A percentile compares a stretch with the other conserved stretches of the same genome.
phyloP scores from a whole-genome alignment of 2,329 filamentous ascomycete species.

The Tolypocladium guangdongense region DNA sequence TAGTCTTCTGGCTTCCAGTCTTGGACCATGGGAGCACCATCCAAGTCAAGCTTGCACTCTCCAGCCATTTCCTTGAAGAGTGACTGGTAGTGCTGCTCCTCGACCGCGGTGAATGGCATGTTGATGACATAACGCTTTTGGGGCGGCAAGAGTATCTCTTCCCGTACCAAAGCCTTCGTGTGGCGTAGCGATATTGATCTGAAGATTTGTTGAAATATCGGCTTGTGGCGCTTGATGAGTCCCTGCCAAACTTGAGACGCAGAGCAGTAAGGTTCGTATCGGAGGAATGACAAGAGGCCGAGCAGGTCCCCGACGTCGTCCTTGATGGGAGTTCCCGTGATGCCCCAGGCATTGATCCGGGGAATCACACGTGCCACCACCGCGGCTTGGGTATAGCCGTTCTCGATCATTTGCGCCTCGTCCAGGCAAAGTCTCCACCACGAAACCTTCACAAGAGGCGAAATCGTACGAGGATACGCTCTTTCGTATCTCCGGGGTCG shows the following conservation, averaged over 20 bases:
- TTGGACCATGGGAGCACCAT: constrained; percentile 49
- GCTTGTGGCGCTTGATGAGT: constrained; percentile 49
- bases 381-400: constrained; percentile 73
- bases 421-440: constrained; percentile 82
- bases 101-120: constrained; percentile 79
- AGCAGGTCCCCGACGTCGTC: constrained; percentile 68
- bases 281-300: constrained; percentile 72
- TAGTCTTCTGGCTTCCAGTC: constrained; percentile 56
- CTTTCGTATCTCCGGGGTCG: constrained; percentile 55
- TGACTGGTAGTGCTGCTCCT: constrained; percentile 78
- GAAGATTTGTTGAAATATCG: constrained; percentile 60
- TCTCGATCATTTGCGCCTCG: constrained; percentile 89
- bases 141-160: constrained; percentile 67
- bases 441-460: constrained; percentile 66
- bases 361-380: constrained; percentile 70
- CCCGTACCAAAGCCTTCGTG: constrained; percentile 68
- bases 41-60: constrained; percentile 51
- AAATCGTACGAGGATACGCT: constrained; percentile 54
- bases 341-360: constrained; percentile 78
- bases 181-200: constrained; percentile 66
- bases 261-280: constrained; percentile 64
- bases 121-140: constrained; percentile 84
- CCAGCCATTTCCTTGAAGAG: constrained; percentile 67
- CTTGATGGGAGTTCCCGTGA: constrained; percentile 79
- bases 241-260: constrained; percentile 55